phyloP scores from a whole-genome alignment of 2,329 filamentous ascomycete genomes.

The Atkinsonella texensis region DNA sequence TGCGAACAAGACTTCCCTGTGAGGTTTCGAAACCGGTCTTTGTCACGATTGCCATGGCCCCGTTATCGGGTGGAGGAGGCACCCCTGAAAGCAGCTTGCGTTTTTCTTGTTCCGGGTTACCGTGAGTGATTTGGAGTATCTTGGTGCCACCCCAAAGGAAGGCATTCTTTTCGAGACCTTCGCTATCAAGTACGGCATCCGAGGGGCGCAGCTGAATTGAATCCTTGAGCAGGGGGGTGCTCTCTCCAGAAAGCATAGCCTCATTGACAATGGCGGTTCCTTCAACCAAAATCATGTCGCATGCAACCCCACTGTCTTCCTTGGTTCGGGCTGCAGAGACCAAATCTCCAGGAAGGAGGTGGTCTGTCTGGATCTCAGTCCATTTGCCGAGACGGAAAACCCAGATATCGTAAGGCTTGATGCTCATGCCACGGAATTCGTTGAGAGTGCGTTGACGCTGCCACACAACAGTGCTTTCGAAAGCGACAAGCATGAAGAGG shows the following conservation, averaged over 20 bases:
- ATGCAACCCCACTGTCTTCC: conserved; percentile 93
- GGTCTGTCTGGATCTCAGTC: conserved; percentile 80
- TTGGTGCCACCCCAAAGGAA: conserved; percentile 97
- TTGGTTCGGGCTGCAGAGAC: conserved; percentile 89
- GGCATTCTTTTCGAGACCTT: conserved; percentile 90
- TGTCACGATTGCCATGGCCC: conserved; percentile 83
- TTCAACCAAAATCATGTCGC: conserved; percentile 91
- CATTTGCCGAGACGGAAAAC: conserved; percentile 81
- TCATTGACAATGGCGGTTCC: conserved; percentile 97
- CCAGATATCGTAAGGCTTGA: conserved; percentile 94
- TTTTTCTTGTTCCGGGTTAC: conserved; percentile 62
- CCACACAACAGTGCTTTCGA: conserved; percentile 98
- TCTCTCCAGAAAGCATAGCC: conserved; percentile 97
- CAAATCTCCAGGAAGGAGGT: conserved; percentile 83
- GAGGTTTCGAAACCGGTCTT: conserved; percentile 99
- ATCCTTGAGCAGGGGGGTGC: conserved; percentile 91
- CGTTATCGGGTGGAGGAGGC: conserved; percentile 77
- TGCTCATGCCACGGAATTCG: conserved; percentile 98
- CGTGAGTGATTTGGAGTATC: conserved; percentile 88
- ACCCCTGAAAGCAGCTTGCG: conserved; percentile 65
- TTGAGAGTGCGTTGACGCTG: conserved; percentile 90
- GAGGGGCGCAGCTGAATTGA: conserved; percentile 81
- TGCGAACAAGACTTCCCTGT: conserved; percentile 91
- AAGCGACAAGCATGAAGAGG: conserved; percentile 93
- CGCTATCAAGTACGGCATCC: conserved; percentile 69